Evolutionary conservation across 805 yeast species (phyloP), one percentile per base, ranked within the genome.

Genomic region (Pichia ethanolica): DNA sequence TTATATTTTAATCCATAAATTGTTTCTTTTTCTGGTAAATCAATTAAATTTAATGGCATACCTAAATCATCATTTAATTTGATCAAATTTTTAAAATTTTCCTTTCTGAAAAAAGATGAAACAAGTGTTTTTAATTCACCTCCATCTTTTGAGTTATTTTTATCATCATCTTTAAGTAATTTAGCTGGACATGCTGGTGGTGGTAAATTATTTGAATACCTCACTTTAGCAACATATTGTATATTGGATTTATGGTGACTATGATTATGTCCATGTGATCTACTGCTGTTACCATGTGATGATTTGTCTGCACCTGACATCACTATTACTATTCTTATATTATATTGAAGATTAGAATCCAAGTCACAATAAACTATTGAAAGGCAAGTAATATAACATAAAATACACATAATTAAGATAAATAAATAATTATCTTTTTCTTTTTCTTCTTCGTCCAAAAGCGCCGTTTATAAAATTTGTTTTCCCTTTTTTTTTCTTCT

Each of bases 121-220:
- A 91, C 69, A 48, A 88, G 72, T 47, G 73, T 69, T 4, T 86
- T 67, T 1, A 83, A 71, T 35, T 75, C 73, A 44, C 59, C 73
- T 57, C 66, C 70, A 11, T 63, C 32, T 30, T 30, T 30, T 3
- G 32, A 63, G 63, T 60, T 32, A 66, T 70, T 50, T 54, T 57
- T 5, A 51, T 59, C 36, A 8, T 51, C 50, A 10, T 62, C 53
- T 45, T 81, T 77, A 47, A 93, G 66, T 49, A 90, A 75, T 64
- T 86, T 88, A 33, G 99, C 97, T 42, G 96, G 89, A 53, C 93
- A 75, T 27, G 91, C 85, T 9, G 98, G 98, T 2, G 97, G 90
- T 6, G 99, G 99, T 27, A 93, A 73, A 59, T 81, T 86, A 64
- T 93, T 93, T 51, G 79, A 79, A 66, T 89, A 91, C 61, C 95